phyloP scores from a whole-genome alignment of 176 grass and related monocot species.

The Microstegium vimineum region DNA sequence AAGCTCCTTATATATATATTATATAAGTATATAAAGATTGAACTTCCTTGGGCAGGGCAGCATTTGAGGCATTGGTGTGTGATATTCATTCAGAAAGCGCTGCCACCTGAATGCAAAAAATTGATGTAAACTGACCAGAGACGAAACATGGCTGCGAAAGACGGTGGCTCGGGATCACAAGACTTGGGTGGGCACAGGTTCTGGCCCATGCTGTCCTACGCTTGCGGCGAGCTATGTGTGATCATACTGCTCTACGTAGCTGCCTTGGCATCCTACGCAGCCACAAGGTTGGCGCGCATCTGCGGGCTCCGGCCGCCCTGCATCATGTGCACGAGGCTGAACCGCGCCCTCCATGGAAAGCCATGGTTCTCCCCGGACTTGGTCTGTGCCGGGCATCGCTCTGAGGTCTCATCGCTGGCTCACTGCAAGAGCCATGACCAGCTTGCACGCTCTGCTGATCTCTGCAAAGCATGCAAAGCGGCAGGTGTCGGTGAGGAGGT shows the following conservation, averaged over 20 bases:
- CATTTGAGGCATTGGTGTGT: not conserved
- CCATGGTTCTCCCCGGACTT: conserved; percentile 59
- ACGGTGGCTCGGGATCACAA: not conserved
- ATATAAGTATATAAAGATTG: not conserved
- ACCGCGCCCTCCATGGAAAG: conserved; percentile 47
- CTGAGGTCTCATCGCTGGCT: conserved; percentile 58
- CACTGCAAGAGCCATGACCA: conserved; percentile 56
- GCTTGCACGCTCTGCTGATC: conserved; percentile 40
- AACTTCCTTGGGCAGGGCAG: not conserved
- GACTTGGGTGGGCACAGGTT: conserved; percentile 26
- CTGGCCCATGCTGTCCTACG: conserved; percentile 37
- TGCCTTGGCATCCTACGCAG: conserved; percentile 43
- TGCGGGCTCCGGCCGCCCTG: conserved; percentile 61
- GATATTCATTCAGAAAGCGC: not conserved
- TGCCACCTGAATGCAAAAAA: not conserved
- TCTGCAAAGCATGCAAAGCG: conserved; percentile 44
- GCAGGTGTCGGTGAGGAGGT: not conserved
- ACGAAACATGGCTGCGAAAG: conserved; percentile 35
- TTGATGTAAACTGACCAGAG: conserved; percentile 23
- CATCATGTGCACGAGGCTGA: conserved; percentile 53
- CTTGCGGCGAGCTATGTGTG: conserved; percentile 60
- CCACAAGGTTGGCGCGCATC: conserved; percentile 43
- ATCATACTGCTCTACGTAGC: conserved; percentile 65
- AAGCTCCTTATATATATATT: not conserved
- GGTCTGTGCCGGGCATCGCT: conserved; percentile 51